Conservation (phyloP, 2,329 filamentous ascomycete genomes). For the Fusarium continuum region DNA sequence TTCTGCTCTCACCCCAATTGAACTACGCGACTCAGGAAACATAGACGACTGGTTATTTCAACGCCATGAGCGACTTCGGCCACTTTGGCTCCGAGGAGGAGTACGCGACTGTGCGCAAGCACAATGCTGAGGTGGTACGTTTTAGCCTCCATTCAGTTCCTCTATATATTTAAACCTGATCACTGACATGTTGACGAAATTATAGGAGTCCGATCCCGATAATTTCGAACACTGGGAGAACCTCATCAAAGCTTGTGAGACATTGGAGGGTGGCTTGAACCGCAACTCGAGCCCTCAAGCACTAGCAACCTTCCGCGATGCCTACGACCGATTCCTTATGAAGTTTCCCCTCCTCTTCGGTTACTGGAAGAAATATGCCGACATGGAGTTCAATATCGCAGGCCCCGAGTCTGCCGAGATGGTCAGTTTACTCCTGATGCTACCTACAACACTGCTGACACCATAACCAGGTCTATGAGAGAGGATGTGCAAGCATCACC, state of each 20-base stretch:
- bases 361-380: slow-evolving; percentile 99
- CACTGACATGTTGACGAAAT: slow-evolving; percentile 33
- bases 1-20: slow-evolving; percentile 12
- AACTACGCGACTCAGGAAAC: slow-evolving; percentile 17
- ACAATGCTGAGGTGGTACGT: slow-evolving; percentile 78
- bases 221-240: slow-evolving; percentile 97
- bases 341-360: slow-evolving; percentile 97
- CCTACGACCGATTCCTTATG: slow-evolving; percentile 90
- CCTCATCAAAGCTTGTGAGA: slow-evolving; percentile 82
- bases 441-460: slow-evolving; percentile 17
- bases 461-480: slow-evolving; percentile 82
- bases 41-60: slow-evolving; percentile 2
- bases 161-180: neutral
- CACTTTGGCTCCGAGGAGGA: slow-evolving; percentile 81
- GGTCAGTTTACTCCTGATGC: slow-evolving; percentile 62
- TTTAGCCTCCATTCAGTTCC: neutral
- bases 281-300: slow-evolving; percentile 96
- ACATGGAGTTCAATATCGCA: slow-evolving; percentile 95
- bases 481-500: slow-evolving; percentile 90
- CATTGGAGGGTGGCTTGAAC: slow-evolving; percentile 90
- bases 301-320: slow-evolving; percentile 84
- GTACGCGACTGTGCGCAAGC: slow-evolving; percentile 81
- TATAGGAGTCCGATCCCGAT: slow-evolving; percentile 76
- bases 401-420: slow-evolving; percentile 97
- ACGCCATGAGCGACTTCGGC: slow-evolving; percentile 73